Evolutionary conservation across 2,329 filamentous ascomycete genomes (phyloP).

Genomic region (Aspergillus nomiae): DNA sequence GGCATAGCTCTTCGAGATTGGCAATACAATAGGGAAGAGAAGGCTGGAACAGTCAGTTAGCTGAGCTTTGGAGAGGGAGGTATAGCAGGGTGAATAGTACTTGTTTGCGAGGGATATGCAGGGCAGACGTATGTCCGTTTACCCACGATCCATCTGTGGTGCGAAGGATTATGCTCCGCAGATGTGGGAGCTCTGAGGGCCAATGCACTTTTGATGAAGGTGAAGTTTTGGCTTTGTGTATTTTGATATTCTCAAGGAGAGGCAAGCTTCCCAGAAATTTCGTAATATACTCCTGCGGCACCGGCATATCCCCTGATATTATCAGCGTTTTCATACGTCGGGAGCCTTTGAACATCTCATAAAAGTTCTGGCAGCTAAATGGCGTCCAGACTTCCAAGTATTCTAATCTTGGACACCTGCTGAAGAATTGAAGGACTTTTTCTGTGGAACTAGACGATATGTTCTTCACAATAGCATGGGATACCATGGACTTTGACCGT

Average conservation of each 20-base stretch:
- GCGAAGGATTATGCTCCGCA: constrained; percentile 31
- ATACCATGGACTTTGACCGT: constrained; percentile 36
- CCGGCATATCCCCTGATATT: constrained; percentile 25
- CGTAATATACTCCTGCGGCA: constrained; percentile 27
- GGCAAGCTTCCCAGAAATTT: constrained; percentile 30
- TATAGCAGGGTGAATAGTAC: neutral
- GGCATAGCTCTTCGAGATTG: constrained; percentile 36
- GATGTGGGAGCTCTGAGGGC: constrained; percentile 32
- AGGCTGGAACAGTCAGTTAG: constrained; percentile 12
- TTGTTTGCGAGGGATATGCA: constrained; percentile 19
- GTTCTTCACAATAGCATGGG: constrained; percentile 33
- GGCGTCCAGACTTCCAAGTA: constrained; percentile 31
- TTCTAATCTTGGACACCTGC: constrained; percentile 37
- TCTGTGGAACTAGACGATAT: constrained; percentile 27
- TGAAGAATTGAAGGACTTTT: constrained; percentile 33
- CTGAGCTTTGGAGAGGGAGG: neutral
- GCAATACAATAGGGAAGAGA: constrained; percentile 21
- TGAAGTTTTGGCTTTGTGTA: constrained; percentile 25
- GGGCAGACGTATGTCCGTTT: constrained; percentile 16
- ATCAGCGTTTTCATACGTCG: constrained; percentile 29
- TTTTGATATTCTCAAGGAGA: constrained; percentile 29
- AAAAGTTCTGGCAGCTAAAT: constrained; percentile 23
- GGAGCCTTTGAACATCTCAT: constrained; percentile 28
- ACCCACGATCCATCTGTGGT: constrained; percentile 18
- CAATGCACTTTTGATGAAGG: constrained; percentile 14